Percentiles rank a stretch among this genome's conserved stretches.
Conservation (phyloP, 2,329 filamentous ascomycete genomes). For the Elsinoe perseae region DNA sequence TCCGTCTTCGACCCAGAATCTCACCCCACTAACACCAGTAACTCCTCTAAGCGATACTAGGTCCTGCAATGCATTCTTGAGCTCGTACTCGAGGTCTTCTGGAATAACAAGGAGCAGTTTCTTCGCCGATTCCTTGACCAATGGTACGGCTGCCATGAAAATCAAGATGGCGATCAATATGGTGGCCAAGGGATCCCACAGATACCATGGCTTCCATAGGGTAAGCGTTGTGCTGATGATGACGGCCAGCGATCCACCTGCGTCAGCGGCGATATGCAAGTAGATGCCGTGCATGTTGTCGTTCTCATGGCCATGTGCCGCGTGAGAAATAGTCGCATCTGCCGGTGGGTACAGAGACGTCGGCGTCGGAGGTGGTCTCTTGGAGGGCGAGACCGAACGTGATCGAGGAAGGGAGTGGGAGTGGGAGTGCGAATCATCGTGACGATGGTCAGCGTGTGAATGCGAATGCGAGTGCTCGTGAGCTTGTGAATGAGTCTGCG, state of each 20-base stretch:
- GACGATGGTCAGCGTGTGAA: constrained; percentile 29
- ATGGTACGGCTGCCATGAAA: constrained; percentile 79
- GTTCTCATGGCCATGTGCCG: constrained; percentile 61
- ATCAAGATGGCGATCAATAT: constrained; percentile 91
- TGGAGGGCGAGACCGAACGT: constrained; percentile 2
- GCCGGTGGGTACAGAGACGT: constrained; percentile 14
- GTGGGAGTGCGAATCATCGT: constrained; percentile 24
- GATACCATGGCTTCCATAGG: constrained; percentile 79
- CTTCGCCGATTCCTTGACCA: constrained; percentile 77
- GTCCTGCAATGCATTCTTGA: constrained; percentile 78
- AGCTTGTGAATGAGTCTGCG: constrained; percentile 48
- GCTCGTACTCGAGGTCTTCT: constrained; percentile 74
- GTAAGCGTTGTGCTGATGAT: constrained; percentile 86
- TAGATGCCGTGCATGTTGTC: constrained; percentile 99
- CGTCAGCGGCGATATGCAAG: constrained; percentile 88
- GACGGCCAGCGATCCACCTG: constrained; percentile 86
- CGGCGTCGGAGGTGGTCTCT: constrained; percentile 17
- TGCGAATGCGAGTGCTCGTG: constrained; percentile 29
- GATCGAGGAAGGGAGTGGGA: constrained; percentile 11
- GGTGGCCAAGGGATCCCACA: constrained; percentile 90
- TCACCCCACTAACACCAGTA: constrained; percentile 73
- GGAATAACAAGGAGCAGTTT: constrained; percentile 78
- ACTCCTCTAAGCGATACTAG: constrained; percentile 78
- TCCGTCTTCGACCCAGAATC: constrained; percentile 84
- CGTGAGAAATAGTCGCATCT: background rate